These are phyloP conservation scores for Colletotrichum filicis DNA, from an alignment of 2,329 filamentous ascomycete genomes.

Conservation along the genomic window DNA sequence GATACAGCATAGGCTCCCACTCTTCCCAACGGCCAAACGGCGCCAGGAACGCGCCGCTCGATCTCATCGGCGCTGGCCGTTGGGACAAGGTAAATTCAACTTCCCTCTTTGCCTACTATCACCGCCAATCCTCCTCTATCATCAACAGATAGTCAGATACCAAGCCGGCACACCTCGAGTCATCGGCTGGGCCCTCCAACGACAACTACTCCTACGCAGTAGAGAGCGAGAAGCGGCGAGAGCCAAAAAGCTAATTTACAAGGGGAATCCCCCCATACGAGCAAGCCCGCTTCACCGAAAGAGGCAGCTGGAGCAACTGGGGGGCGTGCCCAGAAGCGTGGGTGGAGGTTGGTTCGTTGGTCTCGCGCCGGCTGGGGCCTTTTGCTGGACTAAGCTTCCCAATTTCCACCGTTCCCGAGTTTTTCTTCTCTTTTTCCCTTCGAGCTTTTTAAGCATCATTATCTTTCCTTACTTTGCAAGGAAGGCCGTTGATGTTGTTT, in stretches of 20 bases:
- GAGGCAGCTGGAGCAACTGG: conserved; percentile 27
- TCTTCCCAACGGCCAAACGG: neutral
- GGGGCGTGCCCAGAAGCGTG: neutral
- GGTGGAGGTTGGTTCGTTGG: conserved; percentile 3
- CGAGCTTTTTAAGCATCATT: neutral
- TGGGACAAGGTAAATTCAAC: conserved; percentile 15
- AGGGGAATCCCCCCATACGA: neutral
- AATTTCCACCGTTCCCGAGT: neutral
- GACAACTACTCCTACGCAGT: too few species aligned
- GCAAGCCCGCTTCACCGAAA: conserved; percentile 31
- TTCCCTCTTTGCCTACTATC: neutral
- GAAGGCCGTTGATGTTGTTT: neutral
- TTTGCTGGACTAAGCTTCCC: conserved; percentile 15
- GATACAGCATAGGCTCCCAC: neutral
- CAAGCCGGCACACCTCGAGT: neutral
- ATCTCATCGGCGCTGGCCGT: conserved; percentile 14
- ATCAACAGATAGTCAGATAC: too few species aligned
- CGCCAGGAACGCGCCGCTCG: conserved; percentile 6
- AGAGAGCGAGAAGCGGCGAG: neutral
- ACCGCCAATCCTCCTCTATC: neutral
- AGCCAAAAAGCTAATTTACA: neutral
- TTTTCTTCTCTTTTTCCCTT: neutral
- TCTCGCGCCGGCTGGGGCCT: neutral
- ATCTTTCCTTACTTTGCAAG: neutral
- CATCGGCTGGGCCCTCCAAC: neutral